Conservation (phyloP, 2,329 filamentous ascomycete genomes). For the Fusarium acutatum region DNA sequence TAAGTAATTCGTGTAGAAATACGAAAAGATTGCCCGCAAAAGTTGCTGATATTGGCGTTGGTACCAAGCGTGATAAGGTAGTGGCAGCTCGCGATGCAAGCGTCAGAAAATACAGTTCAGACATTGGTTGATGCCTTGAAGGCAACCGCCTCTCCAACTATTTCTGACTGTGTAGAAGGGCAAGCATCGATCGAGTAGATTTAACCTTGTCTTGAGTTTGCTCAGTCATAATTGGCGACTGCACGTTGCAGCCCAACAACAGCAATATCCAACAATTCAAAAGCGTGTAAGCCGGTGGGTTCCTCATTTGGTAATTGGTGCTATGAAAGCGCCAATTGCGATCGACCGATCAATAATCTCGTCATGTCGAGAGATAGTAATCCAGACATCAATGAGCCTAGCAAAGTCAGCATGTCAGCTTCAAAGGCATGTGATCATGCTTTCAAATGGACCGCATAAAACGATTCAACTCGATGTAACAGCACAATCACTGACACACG, state of each 20-base stretch:
- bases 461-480: constrained; percentile 5
- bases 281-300: constrained; percentile 10
- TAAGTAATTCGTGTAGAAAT: constrained; percentile 19
- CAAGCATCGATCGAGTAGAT: neutral
- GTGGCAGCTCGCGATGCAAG: constrained; percentile 30
- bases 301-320: neutral
- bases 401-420: constrained; percentile 23
- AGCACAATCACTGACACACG: constrained; percentile 1
- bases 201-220: constrained; percentile 7
- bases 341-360: neutral
- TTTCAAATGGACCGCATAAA: constrained; percentile 2
- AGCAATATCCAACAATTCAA: constrained; percentile 11
- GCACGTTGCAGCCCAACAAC: neutral
- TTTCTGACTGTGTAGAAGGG: constrained; percentile 1
- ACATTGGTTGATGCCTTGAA: constrained; percentile 2
- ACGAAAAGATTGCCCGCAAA: constrained; percentile 20
- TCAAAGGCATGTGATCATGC: neutral
- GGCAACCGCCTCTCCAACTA: neutral
- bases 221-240: neutral
- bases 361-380: neutral
- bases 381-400: neutral
- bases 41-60: constrained; percentile 8
- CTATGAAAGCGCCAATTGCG: constrained; percentile 5
- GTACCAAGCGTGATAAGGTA: constrained; percentile 13
- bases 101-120: constrained; percentile 16